Evolutionary conservation across 2,329 filamentous ascomycete species (phyloP).

Genomic region (Hirsutella thompsonii): DNA sequence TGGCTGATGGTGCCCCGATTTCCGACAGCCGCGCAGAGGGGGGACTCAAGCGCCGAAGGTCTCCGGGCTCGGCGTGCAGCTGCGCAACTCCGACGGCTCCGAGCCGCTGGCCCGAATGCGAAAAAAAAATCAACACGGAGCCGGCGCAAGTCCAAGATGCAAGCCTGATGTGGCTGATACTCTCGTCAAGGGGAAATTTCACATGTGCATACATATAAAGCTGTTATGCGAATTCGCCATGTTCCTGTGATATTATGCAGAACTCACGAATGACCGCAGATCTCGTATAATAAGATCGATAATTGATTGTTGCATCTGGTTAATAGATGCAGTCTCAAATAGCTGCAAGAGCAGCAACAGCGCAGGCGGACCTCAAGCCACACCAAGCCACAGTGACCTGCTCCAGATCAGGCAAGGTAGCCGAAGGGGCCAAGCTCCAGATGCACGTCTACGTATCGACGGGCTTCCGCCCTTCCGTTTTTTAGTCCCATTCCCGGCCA

Average conservation of each 20-base stretch:
- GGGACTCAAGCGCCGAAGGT: no score
- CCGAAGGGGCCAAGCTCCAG: conserved; percentile 2
- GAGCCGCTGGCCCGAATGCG: conserved; percentile 12
- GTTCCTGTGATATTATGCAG: no score
- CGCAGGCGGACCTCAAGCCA: neutral
- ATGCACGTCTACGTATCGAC: conserved; percentile 1
- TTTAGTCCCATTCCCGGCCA: conserved; percentile 6
- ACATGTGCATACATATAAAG: no score
- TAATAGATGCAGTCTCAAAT: no score
- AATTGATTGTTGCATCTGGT: no score
- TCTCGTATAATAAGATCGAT: no score
- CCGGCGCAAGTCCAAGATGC: conserved; percentile 3
- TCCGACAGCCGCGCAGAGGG: neutral
- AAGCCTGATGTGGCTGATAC: conserved; percentile 8
- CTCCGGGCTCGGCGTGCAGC: conserved; percentile 6
- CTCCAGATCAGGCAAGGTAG: neutral
- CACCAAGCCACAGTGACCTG: neutral
- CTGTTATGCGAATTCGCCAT: no score
- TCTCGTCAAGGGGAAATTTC: no score
- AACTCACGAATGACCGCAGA: no score
- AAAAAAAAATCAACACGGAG: conserved; percentile 5
- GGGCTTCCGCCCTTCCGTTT: conserved; percentile 11
- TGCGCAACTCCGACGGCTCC: conserved; percentile 17
- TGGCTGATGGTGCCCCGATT: neutral
- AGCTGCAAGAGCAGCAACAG: no score